Percentiles rank a stretch among this genome's conserved stretches.
Conservation (phyloP, 768 basidiomycete genomes). For the Collybia mongolica region DNA sequence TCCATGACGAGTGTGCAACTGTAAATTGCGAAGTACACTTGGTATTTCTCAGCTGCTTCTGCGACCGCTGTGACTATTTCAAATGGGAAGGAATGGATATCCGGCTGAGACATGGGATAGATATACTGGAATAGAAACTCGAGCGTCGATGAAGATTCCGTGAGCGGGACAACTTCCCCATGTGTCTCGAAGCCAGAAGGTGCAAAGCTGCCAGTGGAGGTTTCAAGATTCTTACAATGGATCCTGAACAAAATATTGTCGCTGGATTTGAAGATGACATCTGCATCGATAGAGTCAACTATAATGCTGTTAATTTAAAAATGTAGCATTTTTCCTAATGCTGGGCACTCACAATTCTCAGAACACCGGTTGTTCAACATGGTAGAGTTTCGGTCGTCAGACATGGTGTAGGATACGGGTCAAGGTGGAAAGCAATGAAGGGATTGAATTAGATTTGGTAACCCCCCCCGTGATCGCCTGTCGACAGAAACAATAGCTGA, state of each 20-base stretch:
- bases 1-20: slow-evolving; percentile 20
- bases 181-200: slow-evolving; percentile 15
- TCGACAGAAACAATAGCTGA: too few relatives aligned
- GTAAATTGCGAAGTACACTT: slow-evolving; percentile 18
- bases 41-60: slow-evolving; percentile 29
- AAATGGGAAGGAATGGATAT: slow-evolving; percentile 16
- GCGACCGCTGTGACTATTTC: slow-evolving; percentile 17
- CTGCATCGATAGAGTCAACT: slow-evolving; percentile 9
- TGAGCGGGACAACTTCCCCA: slow-evolving; percentile 21
- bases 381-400: too few relatives aligned
- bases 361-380: too few relatives aligned
- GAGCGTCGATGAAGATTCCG: slow-evolving; percentile 20
- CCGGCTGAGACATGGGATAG: slow-evolving; percentile 23
- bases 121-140: slow-evolving; percentile 26
- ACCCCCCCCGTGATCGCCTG: too few relatives aligned
- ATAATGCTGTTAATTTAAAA: too few relatives aligned
- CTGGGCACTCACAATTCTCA: too few relatives aligned
- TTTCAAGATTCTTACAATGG: slow-evolving; percentile 20
- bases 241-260: slow-evolving; percentile 21
- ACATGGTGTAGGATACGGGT: too few relatives aligned
- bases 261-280: slow-evolving; percentile 20
- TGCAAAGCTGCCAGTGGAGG: slow-evolving; percentile 21
- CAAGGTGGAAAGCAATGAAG: too few relatives aligned
- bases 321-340: too few relatives aligned
- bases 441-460: too few relatives aligned